Evolutionary conservation across 2,329 filamentous ascomycete genomes (phyloP).

Genomic region (Cercospora janseana): DNA sequence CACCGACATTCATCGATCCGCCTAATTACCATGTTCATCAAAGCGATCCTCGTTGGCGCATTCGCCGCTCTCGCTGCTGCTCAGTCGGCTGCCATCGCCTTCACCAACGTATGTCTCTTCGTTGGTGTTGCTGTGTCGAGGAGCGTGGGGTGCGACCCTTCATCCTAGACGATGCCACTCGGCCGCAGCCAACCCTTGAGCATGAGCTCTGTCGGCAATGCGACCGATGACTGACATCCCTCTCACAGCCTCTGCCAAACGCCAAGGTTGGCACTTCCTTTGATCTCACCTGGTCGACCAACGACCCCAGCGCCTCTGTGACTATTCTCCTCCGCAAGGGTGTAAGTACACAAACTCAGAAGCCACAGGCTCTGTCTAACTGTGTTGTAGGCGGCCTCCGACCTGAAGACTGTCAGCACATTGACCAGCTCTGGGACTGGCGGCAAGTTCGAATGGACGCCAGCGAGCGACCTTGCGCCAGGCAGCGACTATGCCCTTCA

Average conservation of each 20-base stretch:
- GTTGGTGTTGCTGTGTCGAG: too few species aligned
- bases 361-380: background rate
- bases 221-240: background rate
- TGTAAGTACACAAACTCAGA: conserved; percentile 7
- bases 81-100: conserved; percentile 47
- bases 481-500: conserved; percentile 57
- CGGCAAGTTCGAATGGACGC: conserved; percentile 50
- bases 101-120: conserved; percentile 46
- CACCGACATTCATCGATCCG: background rate
- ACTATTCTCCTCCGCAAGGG: conserved; percentile 59
- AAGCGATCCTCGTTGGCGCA: conserved; percentile 48
- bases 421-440: conserved; percentile 28
- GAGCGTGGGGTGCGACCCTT: too few species aligned
- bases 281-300: conserved; percentile 32
- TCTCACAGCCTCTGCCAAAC: conserved; percentile 36
- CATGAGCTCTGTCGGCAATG: background rate
- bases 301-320: conserved; percentile 42
- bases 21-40: conserved; percentile 50
- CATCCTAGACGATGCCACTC: too few species aligned
- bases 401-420: conserved; percentile 51
- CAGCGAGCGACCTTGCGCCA: conserved; percentile 43
- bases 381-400: conserved; percentile 31
- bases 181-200: too few species aligned
- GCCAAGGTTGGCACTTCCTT: conserved; percentile 49
- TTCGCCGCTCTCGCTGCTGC: conserved; percentile 50